Base-by-base conservation (phyloP, 257 asterid species). In the Eustoma russellianum region DNA sequence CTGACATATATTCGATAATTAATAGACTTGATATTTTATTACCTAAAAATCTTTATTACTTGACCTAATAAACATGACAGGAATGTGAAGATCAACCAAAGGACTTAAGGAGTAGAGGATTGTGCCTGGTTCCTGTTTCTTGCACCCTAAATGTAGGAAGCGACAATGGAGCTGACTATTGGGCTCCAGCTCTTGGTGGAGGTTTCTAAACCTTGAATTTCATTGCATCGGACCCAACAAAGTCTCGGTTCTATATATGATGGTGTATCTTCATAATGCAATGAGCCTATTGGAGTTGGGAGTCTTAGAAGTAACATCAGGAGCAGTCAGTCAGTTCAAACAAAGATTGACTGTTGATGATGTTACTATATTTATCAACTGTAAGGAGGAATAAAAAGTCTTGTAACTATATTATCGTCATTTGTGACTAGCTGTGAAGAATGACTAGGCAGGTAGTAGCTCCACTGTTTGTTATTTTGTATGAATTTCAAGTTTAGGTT, bases 41-140 rank as follows among this genome's bases (percentile, higher is more conserved):
- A 38, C 12, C 43, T 8, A 5, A 38, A 11, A 38, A 2, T 2
- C 12, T 38, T 0, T 2, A 24, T 24, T 24, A 24, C 30, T 24
- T 24, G 30, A 24, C 30, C 30, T 24, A 24, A 24, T 24, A 24
- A 24, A 24, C 30, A 4, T 24, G 10, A 15, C 66, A 81, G 96
- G 88, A 66, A 41, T 59, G 66, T 13, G 79, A 76, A 17, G 67
- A 30, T 33, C 56, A 51, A 55, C 54, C 12, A 6, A 79, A 67
- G 58, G 93, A 83, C 64, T 73, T 89, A 64, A 78, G 75, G 67
- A 86, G 86, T 66, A 73, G 88, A 79, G 97, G 95, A 46, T 57
- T 89, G 66, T 89, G 97, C 59, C 62, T 89, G 72, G 86, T 89
- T 58, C 95, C 97, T 5, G 72, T 79, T 16, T 77, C 95, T 61